phyloP scores from a whole-genome alignment of 768 basidiomycete genomes.

The Melanogaster broomeanus region DNA sequence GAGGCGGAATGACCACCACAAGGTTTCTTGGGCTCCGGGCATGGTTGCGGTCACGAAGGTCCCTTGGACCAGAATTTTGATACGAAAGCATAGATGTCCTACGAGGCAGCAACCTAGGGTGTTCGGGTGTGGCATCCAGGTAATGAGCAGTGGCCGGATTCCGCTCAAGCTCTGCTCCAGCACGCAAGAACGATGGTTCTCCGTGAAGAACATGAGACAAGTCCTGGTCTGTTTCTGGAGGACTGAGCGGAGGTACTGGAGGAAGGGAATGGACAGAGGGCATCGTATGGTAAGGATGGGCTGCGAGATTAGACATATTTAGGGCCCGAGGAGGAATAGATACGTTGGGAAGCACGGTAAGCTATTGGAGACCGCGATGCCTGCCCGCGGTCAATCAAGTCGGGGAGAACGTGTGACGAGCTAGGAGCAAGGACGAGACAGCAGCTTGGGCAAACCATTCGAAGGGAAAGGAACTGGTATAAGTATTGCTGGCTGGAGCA shows the following conservation, averaged over 20 bases:
- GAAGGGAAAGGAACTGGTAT: slow-evolving; percentile 7
- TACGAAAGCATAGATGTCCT: slow-evolving; percentile 57
- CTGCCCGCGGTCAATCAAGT: not conserved
- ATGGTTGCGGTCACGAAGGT: slow-evolving; percentile 41
- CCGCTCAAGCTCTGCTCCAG: slow-evolving; percentile 16
- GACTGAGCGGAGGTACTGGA: slow-evolving; percentile 31
- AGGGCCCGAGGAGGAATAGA: not conserved
- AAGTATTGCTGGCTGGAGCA: slow-evolving; percentile 5
- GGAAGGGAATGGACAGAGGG: slow-evolving; percentile 39
- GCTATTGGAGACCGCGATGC: not conserved
- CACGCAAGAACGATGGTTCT: not conserved
- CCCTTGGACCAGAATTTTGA: slow-evolving; percentile 47
- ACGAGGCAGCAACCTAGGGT: slow-evolving; percentile 35
- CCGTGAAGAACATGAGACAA: not conserved
- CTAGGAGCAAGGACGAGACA: not conserved
- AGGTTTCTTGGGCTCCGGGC: slow-evolving; percentile 51
- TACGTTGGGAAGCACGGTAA: not conserved
- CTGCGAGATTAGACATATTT: slow-evolving; percentile 45
- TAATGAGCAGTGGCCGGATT: not conserved
- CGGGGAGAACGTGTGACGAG: not conserved
- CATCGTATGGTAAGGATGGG: slow-evolving; percentile 43
- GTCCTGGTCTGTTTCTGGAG: slow-evolving; percentile 41
- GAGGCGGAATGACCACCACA: slow-evolving; percentile 67
- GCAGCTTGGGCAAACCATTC: not conserved
- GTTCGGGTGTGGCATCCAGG: slow-evolving; percentile 6